These are phyloP conservation scores for Pistacia atlantica DNA, from an alignment of 345 rosid genomes.

Conservation along the genomic window DNA sequence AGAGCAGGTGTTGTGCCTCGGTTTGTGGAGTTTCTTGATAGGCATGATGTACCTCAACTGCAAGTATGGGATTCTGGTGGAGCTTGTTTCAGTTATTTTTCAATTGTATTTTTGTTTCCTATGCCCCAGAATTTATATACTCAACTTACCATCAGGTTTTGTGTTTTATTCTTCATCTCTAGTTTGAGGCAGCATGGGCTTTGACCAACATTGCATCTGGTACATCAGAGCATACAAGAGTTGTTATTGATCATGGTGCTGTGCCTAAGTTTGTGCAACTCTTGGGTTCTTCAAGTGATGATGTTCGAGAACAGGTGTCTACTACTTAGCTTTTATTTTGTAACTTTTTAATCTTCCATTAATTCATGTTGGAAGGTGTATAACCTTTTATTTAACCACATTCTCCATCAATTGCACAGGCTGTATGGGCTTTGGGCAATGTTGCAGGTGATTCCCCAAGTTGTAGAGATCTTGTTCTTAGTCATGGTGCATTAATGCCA, in stretches of 20 bases:
- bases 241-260: conserved; percentile 37
- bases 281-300: conserved; percentile 34
- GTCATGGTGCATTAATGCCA: conserved; percentile 50
- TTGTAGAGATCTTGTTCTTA: conserved; percentile 62
- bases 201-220: conserved; percentile 39
- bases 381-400: no score
- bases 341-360: no score
- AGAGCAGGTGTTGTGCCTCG: conserved; percentile 43
- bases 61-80: conserved; percentile 21
- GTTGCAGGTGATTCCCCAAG: conserved; percentile 61
- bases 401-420: conserved; percentile 29
- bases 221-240: conserved; percentile 37
- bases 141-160: no score
- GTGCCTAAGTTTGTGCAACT: conserved; percentile 42
- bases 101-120: no score
- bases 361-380: no score
- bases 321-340: no score
- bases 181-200: conserved; percentile 46
- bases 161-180: no score
- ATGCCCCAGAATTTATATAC: no score
- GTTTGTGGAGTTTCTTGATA: conserved; percentile 41
- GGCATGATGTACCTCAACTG: conserved; percentile 34
- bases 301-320: conserved; percentile 38
- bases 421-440: conserved; percentile 71
- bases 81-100: no score